phyloP scores from a whole-genome alignment of 164 flowering plant species.

The Tinospora cordifolia region DNA sequence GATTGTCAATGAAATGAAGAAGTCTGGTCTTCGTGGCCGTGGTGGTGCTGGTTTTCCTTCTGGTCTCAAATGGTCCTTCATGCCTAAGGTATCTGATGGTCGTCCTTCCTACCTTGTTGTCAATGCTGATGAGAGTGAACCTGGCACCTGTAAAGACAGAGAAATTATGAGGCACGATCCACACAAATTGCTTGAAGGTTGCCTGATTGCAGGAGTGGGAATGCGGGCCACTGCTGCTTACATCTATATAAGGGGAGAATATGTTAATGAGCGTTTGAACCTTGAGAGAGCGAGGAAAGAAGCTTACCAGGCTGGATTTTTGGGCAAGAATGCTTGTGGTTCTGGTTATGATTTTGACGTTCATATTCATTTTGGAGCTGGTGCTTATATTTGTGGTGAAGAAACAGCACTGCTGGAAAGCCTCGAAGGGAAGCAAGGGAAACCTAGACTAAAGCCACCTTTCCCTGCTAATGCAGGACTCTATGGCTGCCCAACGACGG shows the following conservation, averaged over 20 bases:
- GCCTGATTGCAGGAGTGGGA: constrained; percentile 93
- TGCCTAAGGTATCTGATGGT: constrained; percentile 96
- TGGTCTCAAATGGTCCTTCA: constrained; percentile 96
- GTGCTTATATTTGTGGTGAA: constrained; percentile 98
- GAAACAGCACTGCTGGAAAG: constrained; percentile 95
- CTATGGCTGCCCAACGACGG: constrained; percentile 95
- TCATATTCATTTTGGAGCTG: constrained; percentile 93
- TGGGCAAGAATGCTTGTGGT: constrained; percentile 97
- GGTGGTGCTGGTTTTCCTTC: constrained; percentile 99
- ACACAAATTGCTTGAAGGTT: constrained; percentile 87
- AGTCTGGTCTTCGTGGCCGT: constrained; percentile 94
- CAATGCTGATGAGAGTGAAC: constrained; percentile 99
- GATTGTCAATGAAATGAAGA: constrained; percentile 93
- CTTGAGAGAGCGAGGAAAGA: constrained; percentile 78
- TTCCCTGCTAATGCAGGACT: constrained; percentile 97
- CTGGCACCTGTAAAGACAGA: constrained; percentile 94
- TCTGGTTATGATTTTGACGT: constrained; percentile 97
- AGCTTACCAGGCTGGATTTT: constrained; percentile 73
- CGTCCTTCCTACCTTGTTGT: constrained; percentile 96
- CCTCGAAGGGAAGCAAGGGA: constrained; percentile 95
- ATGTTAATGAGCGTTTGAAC: constrained; percentile 78
- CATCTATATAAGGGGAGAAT: constrained; percentile 91
- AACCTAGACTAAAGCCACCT: constrained; percentile 95
- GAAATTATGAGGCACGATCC: constrained; percentile 98
- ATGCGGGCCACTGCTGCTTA: constrained; percentile 92